Percentiles rank a stretch among this genome's conserved stretches.
Conservation (phyloP, 2,329 filamentous ascomycete genomes). For the Epichloe bromicola region DNA sequence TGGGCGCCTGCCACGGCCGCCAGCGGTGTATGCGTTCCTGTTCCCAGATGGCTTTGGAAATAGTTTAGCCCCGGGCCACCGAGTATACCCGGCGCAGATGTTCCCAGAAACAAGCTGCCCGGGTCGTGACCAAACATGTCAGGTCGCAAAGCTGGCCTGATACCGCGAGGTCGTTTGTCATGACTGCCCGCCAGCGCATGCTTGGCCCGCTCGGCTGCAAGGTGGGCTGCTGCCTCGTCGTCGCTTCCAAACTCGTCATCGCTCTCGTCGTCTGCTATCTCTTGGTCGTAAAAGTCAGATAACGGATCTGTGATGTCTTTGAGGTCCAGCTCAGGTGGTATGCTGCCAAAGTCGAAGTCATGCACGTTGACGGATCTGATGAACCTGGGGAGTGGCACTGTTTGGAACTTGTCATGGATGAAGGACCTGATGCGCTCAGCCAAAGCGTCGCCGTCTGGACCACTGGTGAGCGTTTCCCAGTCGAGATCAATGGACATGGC, state of each 20-base stretch:
- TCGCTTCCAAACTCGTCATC: constrained; percentile 18
- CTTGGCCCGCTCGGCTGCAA: constrained; percentile 5
- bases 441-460: constrained; percentile 72
- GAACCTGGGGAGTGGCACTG: constrained; percentile 81
- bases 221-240: constrained; percentile 24
- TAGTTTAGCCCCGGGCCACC: constrained; percentile 70
- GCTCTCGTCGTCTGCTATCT: constrained; percentile 41
- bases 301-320: constrained; percentile 96
- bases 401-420: constrained; percentile 91
- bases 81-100: constrained; percentile 49
- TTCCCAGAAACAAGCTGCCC: constrained; percentile 44
- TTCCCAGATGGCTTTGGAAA: constrained; percentile 67
- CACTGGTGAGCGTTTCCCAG: constrained; percentile 85
- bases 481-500: constrained; percentile 94
- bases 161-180: constrained; percentile 11
- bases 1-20: constrained; percentile 64
- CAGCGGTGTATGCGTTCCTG: constrained; percentile 65
- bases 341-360: constrained; percentile 79
- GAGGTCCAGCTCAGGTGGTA: constrained; percentile 74
- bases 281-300: constrained; percentile 89
- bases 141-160: constrained; percentile 21
- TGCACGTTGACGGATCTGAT: constrained; percentile 94
- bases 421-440: constrained; percentile 83
- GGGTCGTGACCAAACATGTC: constrained; percentile 29
- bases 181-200: constrained; percentile 1